Evolutionary conservation across 2,329 filamentous ascomycete genomes (phyloP), one percentile per base, ranked within the genome.

Genomic region (Colletotrichum navitas): DNA sequence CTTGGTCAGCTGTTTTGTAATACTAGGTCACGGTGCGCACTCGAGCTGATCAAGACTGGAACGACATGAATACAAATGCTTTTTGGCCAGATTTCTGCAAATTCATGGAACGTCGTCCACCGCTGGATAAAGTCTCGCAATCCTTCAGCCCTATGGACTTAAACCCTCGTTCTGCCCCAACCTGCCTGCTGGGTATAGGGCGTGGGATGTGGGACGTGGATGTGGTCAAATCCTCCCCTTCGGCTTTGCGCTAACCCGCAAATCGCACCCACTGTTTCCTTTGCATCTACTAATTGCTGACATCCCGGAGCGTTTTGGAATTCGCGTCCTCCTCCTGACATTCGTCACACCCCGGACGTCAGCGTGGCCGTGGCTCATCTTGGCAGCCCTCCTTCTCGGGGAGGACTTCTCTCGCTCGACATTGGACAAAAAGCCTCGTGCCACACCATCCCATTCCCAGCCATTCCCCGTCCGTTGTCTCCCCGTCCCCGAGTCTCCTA

Each of bases 81-180:
- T 64, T 54, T 59, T 1, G 14, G 54, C 16, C 41, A 54, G 21
- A 21, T 43, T 54, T 72, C 47, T 8, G 49, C 52, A 60, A 58
- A n/a, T 29, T 63, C 36, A 47, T 60, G 60, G 39, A 24, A 64
- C 59, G 54, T 72, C 32, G 69, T 63, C 54, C 18, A 29, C 63
- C n/a, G 59, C 36, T 41, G 51, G 24, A 26, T 41, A 71, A 68
- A 63, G 58, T 45, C 51, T 68, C 36, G 8, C 12, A 52, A 72
- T 72, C 69, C 65, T 69, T 72, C 69, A 72, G 69, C 69, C 69
- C 69, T 72, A 72, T 49, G 54, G 36, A 51, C 52, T 43, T 52
- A 54, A 29, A 59, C 39, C 39, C 61, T 60, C 24, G 39, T 39
- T 18, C 16, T 66, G 63, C 63, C 34, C 59, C 65, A 32, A 51